Evolutionary conservation across 768 basidiomycete genomes (phyloP), one percentile per base, ranked within the genome.

Genomic region (Hemileccinum impolitum): DNA sequence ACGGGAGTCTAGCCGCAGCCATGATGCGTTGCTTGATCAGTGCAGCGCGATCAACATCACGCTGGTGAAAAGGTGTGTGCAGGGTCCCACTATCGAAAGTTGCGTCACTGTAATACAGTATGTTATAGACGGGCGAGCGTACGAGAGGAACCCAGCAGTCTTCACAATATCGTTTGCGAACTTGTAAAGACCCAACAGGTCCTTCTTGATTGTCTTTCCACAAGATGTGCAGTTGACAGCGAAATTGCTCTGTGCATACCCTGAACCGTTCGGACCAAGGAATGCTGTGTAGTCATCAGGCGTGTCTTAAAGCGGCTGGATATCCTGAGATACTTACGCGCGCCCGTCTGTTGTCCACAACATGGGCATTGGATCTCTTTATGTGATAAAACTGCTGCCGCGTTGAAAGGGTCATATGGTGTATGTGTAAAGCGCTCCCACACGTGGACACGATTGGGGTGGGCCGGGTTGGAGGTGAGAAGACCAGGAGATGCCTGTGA

Each of bases 171-270:
- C 73, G 2, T 50, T 57, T 5, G 59, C 69, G 21, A 78, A 63
- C 56, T 75, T 77, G 34, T 64, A 53, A 1, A 75, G 59, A 2
- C 65, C 75, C 3, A 79, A 63, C 8, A 53, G 45, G 17, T 74
- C 67, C 51, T 68, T 74, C 2, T 64, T 76, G 19, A 82, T 73
- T 0, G 28, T 41, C 39, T 62, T 55, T 0, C 30, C 18, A 43
- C 79, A 81, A 6, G 18, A n/a, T 4, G 44, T 26, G 48, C 80
- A 81, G 12, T 7, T 8, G 0, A 54, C 34, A 3, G 14, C 43
- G 47, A 81, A 81, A 2, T 56, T 57, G 7, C 63, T 61, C 51
- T 81, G 80, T 3, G 74, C 59, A 51, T 80, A 81, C 0, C 80
- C 80, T 0, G 59, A 68, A 3, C 74, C 78, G 0, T 59, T 42